A percentile compares a stretch with the other conserved stretches of the same genome.
Evolutionary conservation across 2,329 filamentous ascomycete genomes (phyloP).

Genomic region (Diaporthe sp.): DNA sequence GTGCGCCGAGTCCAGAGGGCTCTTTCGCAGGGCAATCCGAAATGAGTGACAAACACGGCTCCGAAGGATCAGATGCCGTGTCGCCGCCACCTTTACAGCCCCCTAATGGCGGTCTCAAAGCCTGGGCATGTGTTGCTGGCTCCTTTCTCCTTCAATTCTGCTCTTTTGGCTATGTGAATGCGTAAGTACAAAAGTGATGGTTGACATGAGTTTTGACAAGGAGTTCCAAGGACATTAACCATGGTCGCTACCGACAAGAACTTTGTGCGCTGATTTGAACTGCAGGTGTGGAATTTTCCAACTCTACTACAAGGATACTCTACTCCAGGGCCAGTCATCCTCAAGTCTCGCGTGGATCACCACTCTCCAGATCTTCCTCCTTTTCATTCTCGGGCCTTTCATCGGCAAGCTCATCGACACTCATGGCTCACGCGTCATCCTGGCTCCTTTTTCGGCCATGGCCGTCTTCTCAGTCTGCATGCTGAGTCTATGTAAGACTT

Average conservation of each 20-base stretch:
- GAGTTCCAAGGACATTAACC: not conserved
- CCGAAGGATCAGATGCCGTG: not conserved
- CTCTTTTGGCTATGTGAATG: conserved; percentile 20
- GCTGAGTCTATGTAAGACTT: conserved; percentile 50
- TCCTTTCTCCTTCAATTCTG: conserved; percentile 14
- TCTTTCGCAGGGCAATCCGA: not conserved
- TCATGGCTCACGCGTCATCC: conserved; percentile 56
- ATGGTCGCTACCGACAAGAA: not conserved
- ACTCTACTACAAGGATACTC: conserved; percentile 62
- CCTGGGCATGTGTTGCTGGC: conserved; percentile 2
- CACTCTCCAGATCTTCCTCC: conserved; percentile 59
- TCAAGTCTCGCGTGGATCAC: conserved; percentile 60
- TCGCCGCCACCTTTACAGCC: not conserved
- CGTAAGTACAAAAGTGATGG: not conserved
- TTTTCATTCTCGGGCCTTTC: conserved; percentile 56
- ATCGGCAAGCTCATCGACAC: conserved; percentile 61
- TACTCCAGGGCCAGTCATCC: conserved; percentile 47
- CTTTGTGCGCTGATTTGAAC: not conserved
- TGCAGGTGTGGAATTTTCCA: conserved; percentile 56
- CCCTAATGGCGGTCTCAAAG: not conserved
- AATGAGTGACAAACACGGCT: not conserved
- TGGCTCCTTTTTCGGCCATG: conserved; percentile 55
- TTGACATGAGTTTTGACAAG: not conserved
- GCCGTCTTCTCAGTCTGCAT: conserved; percentile 62
- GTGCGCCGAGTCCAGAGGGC: not conserved